Base-by-base conservation (phyloP, 2,329 filamentous ascomycete genomes). In the Aspergillus sp. region DNA sequence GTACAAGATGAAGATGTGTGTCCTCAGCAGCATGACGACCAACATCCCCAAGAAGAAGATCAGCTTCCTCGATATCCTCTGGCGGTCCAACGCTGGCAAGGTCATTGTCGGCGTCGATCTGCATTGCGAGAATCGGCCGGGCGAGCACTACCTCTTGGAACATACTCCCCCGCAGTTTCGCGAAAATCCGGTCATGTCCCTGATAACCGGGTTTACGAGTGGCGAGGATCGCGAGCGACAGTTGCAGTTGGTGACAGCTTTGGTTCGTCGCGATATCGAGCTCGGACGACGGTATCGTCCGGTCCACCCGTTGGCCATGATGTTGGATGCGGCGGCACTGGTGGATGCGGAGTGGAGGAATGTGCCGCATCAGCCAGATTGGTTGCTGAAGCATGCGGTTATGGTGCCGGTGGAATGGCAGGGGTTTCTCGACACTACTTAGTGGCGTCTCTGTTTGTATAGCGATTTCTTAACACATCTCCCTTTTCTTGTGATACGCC, bases 251-350 rank as follows among this genome's bases (percentile, higher is more conserved):
- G 64, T 60, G 10, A 49, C 51, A 9, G 50, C 45, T 29, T 46
- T 68, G 32, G 42, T 65, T 28, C 39, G 55, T 2, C 60, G 55
- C 38, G 68, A 71, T 47, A 54, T 65, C 4, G 42, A 55, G 4
- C 43, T 55, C 3, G 61, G 55, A 3, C 43, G 50, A 4, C 49
- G 43, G 36, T 63, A 58, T 35, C 34, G 43, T 7, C 60, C 64
- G 27, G 36, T 43, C 3, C 43, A 52, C 26, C 48, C 59, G 10
- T 47, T 71, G 9, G 33, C 44, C 3, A 47, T 60, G 19, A 68
- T 69, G 64, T 50, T 72, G 32, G 57, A 65, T 42, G 59, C 64
- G 6, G 69, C 69, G 6, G 48, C 52, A 9, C 49, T 49, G 30
- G 39, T 69, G 30, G 69, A 72, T 46, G 35, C 38, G 3, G 53